phyloP scores from a whole-genome alignment of 2,329 filamentous ascomycete genomes.

The Arthroderma sp. region DNA sequence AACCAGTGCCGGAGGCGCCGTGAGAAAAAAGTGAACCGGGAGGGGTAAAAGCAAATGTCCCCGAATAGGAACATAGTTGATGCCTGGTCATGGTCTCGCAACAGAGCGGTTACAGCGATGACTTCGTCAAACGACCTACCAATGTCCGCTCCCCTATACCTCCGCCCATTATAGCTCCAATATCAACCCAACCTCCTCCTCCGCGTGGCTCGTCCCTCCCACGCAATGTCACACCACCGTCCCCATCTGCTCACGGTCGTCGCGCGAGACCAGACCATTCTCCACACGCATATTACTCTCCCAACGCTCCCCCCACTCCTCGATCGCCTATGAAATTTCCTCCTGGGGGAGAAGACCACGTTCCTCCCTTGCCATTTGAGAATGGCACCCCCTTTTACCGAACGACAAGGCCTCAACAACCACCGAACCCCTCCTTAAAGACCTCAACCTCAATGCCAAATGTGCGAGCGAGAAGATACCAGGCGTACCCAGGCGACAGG shows the following conservation, averaged over 20 bases:
- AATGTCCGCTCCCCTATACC: conserved; percentile 13
- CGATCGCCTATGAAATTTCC: conserved; percentile 4
- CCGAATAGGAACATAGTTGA: conserved; percentile 22
- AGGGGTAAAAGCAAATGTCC: conserved; percentile 26
- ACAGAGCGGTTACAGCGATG: conserved; percentile 24
- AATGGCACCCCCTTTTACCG: not conserved
- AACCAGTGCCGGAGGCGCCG: no score
- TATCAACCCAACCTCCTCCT: not conserved
- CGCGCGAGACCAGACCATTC: not conserved
- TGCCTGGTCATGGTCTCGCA: conserved; percentile 33
- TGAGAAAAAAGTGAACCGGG: not conserved
- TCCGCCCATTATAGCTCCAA: conserved; percentile 4
- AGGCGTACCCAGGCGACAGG: conserved; percentile 5
- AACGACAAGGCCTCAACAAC: not conserved
- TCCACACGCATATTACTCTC: conserved; percentile 1
- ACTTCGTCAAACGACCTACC: conserved; percentile 10
- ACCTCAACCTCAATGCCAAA: conserved; percentile 24
- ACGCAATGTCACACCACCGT: not conserved
- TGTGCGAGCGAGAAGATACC: conserved; percentile 16
- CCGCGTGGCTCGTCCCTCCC: not conserved
- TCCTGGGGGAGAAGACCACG: not conserved
- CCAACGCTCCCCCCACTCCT: not conserved
- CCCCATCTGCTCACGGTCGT: conserved; percentile 2
- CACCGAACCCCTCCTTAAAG: not conserved
- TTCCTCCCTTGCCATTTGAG: not conserved